Evolutionary conservation across 257 asterid genomes (phyloP).

Genomic region (Gentiana macrophylla): DNA sequence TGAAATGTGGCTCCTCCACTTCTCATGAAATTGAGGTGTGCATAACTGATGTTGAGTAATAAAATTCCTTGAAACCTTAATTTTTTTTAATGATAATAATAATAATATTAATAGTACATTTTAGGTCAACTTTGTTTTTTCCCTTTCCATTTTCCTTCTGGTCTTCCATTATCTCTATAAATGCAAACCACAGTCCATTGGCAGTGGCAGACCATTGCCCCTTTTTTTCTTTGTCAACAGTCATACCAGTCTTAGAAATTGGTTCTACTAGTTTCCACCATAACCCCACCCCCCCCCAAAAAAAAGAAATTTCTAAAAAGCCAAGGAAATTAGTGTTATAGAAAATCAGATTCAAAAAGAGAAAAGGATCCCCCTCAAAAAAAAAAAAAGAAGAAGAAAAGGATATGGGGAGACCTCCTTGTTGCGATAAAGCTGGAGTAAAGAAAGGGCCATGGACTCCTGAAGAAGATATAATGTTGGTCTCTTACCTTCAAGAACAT

Average conservation of each 20-base stretch:
- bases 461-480: conserved; percentile 81
- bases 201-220: conserved; percentile 30
- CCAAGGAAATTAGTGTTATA: background rate
- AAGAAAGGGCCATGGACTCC: conserved; percentile 99
- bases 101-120: background rate
- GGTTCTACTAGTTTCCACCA: too few species aligned
- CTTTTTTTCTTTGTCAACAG: conserved; percentile 22
- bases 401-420: conserved; percentile 90
- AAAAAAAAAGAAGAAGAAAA: background rate
- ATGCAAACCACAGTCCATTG: conserved; percentile 16
- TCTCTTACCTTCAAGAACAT: conserved; percentile 70
- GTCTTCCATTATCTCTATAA: conserved; percentile 29
- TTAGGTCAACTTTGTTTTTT: conserved; percentile 27
- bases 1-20: too few species aligned
- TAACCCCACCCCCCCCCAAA: too few species aligned
- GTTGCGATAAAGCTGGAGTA: conserved; percentile 79
- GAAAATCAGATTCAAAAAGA: background rate
- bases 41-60: too few species aligned
- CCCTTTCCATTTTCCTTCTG: background rate
- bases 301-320: too few species aligned
- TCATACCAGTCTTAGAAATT: background rate
- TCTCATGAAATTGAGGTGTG: too few species aligned
- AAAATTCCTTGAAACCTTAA: too few species aligned
- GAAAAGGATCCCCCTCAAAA: background rate
- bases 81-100: too few species aligned